Conservation (phyloP, 208 protist genomes). For the Balamuthia mandrillaris region DNA sequence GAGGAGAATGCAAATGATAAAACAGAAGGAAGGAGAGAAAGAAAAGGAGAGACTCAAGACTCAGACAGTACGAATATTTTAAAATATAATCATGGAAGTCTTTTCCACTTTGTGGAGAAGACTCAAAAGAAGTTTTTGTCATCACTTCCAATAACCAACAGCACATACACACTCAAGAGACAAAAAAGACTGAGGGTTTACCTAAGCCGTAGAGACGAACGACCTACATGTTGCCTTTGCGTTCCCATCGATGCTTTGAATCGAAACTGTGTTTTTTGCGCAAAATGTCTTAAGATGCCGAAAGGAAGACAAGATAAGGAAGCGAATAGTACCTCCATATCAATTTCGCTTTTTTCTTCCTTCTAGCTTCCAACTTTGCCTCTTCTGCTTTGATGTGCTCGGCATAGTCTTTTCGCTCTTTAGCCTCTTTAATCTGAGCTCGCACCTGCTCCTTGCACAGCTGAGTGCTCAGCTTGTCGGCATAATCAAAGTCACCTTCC, state of each 20-base stretch:
- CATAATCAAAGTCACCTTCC: neutral
- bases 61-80: neutral
- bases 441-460: neutral
- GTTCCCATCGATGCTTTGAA: neutral
- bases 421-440: neutral
- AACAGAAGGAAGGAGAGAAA: too few relatives aligned
- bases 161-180: neutral
- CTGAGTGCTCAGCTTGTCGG: neutral
- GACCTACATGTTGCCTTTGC: neutral
- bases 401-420: neutral
- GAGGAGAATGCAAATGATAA: neutral
- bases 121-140: neutral
- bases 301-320: neutral
- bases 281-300: neutral
- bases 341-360: neutral
- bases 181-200: neutral
- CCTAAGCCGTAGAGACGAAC: neutral
- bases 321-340: neutral
- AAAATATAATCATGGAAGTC: slow-evolving; percentile 60
- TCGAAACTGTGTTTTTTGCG: neutral
- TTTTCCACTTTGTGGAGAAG: neutral
- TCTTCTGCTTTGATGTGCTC: neutral
- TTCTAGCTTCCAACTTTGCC: neutral
- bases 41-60: too few relatives aligned
- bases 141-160: neutral